Base-by-base conservation (phyloP, 352 stramenopile genomes). In the Phytopythium delawarense region DNA sequence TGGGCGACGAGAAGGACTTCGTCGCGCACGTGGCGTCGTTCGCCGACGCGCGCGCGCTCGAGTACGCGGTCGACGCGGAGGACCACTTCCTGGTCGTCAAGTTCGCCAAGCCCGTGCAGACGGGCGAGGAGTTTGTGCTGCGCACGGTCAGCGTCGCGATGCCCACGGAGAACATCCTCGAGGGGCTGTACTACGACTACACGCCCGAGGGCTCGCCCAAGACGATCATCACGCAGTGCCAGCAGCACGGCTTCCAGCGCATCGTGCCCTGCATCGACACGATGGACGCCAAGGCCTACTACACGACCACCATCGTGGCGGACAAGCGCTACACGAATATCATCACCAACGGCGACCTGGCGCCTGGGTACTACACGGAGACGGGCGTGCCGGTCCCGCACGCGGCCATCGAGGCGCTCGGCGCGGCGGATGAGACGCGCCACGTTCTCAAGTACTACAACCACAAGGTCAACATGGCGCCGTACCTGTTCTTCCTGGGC, bases 161-260 rank as follows among this genome's bases (percentile, higher is more conserved):
- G 30, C 80, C 80, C 3, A 92, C 80, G 0, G 83, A 88, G 53
- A 92, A 89, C 69, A 92, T 92, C 44, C 63, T 92, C 13, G 82
- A 92, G 54, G 82, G 82, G 20, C 60, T 92, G 46, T 92, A 92
- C 75, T 92, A 75, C 56, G 82, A 92, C 63, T 92, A 88, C 70
- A 89, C 80, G 45, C 82, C 82, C 3, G 70, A 83, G 59, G 80
- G 76, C 7, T 69, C 76, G 5, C 80, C 82, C 32, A 84, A 82
- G 69, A 92, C 82, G 34, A 92, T 92, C 66, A 92, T 92, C 60
- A 92, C 82, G 57, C 82, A 92, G 59, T 92, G 80, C 67, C 82
- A 92, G 66, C 82, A 92, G 72, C 82, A 89, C 54, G 82, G 80
- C 32, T 92, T 89, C 68, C 80, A 90, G 69, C 80, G 80, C 52